Evolutionary conservation across 495 filamentous ascomycete species (phyloP).

Genomic region (Penicillium simplicissimum): DNA sequence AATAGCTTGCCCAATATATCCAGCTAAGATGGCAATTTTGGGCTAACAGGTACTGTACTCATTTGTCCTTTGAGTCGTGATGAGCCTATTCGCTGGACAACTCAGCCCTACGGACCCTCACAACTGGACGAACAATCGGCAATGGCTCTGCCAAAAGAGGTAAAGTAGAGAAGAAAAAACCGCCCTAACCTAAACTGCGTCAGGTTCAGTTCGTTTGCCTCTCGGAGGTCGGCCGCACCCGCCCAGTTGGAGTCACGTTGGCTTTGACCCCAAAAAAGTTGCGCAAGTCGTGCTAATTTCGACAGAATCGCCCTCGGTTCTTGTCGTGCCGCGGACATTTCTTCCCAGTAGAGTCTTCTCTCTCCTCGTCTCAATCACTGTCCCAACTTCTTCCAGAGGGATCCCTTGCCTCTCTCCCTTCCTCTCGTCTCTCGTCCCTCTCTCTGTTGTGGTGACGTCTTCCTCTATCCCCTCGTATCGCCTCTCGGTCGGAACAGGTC

Average conservation of each 20-base stretch:
- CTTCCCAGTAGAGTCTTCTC: neutral
- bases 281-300: neutral
- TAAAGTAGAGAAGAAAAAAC: neutral
- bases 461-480: neutral
- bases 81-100: too few species aligned
- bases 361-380: neutral
- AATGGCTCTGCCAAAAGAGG: neutral
- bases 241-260: neutral
- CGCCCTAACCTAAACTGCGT: neutral
- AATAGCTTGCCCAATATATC: too few species aligned
- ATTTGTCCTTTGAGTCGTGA: too few species aligned
- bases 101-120: neutral
- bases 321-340: neutral
- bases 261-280: neutral
- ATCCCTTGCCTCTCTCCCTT: neutral
- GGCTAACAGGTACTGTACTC: too few species aligned
- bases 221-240: neutral
- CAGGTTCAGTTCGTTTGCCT: too few species aligned
- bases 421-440: neutral
- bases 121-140: neutral
- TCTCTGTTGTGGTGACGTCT: neutral
- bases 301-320: too few species aligned
- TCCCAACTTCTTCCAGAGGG: neutral
- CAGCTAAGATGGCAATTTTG: too few species aligned
- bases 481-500: slow-evolving; percentile 1